Evolutionary conservation across 2,329 filamentous ascomycete genomes (phyloP).

Genomic region (Fusarium zealandicum): DNA sequence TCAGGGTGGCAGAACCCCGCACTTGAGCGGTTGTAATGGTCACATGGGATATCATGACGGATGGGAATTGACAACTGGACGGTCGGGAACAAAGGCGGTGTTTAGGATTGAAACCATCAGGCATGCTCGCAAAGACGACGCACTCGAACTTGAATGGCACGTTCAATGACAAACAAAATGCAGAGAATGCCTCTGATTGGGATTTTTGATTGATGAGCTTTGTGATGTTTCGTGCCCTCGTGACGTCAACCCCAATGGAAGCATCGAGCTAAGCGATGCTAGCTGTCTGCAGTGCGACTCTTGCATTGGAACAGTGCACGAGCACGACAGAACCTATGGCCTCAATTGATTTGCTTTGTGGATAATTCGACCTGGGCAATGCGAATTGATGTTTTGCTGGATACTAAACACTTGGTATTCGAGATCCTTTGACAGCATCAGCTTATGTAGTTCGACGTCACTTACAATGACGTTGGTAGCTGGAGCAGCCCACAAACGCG

Average conservation of each 20-base stretch:
- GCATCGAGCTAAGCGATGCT: neutral
- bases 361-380: too few relatives aligned
- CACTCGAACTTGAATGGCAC: conserved; percentile 36
- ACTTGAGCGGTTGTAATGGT: conserved; percentile 41
- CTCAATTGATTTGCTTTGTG: too few relatives aligned
- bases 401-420: neutral
- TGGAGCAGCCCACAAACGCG: neutral
- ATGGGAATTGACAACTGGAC: conserved; percentile 44
- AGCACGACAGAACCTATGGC: too few relatives aligned
- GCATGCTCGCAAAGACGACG: conserved; percentile 39
- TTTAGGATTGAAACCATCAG: conserved; percentile 42
- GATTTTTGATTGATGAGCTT: conserved; percentile 7
- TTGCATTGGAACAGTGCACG: too few relatives aligned
- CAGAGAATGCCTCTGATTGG: conserved; percentile 32
- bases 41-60: conserved; percentile 43
- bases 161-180: conserved; percentile 40
- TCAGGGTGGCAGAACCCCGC: conserved; percentile 42
- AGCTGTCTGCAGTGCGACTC: neutral
- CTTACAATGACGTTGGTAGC: neutral
- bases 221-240: conserved; percentile 9
- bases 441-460: conserved; percentile 24
- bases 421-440: neutral
- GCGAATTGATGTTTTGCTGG: neutral
- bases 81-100: conserved; percentile 44
- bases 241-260: conserved; percentile 7